These are phyloP conservation scores for Eucalyptus grandis DNA, from an alignment of 345 rosid genomes.

Conservation along the genomic window DNA sequence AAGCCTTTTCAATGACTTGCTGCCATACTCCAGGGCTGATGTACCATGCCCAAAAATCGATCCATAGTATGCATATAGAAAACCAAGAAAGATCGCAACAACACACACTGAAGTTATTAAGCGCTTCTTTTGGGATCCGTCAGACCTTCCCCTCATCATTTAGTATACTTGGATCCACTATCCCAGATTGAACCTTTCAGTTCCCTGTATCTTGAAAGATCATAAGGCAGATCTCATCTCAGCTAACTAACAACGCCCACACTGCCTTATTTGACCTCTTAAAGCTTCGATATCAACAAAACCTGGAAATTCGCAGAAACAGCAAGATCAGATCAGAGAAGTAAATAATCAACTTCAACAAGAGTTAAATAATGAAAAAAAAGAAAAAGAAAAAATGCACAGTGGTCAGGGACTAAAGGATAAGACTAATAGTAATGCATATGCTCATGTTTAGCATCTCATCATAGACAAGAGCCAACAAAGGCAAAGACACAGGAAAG, in stretches of 20 bases:
- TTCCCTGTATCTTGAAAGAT: neutral
- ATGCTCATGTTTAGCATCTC: neutral
- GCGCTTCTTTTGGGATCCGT: conserved; percentile 82
- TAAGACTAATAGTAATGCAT: neutral
- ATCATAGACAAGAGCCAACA: neutral
- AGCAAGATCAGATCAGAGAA: neutral
- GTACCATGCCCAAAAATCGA: conserved; percentile 51
- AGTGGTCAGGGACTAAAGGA: neutral
- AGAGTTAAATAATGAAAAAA: neutral
- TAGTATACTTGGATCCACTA: neutral
- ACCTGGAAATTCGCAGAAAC: neutral
- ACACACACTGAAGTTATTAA: conserved; percentile 41
- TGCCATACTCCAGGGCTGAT: conserved; percentile 77
- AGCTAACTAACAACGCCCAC: neutral
- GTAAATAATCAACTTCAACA: neutral
- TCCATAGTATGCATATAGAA: conserved; percentile 61
- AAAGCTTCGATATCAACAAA: neutral
- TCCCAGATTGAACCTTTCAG: neutral
- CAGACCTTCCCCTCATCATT: conserved; percentile 88
- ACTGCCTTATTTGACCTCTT: neutral
- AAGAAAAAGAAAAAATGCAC: neutral
- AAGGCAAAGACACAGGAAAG: neutral
- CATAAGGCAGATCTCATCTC: conserved; percentile 13
- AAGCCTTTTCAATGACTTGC: conserved; percentile 63
- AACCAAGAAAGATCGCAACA: conserved; percentile 48